Conservation (phyloP, 129 eudicot genomes). For the Chrysanthemum seticuspe region DNA sequence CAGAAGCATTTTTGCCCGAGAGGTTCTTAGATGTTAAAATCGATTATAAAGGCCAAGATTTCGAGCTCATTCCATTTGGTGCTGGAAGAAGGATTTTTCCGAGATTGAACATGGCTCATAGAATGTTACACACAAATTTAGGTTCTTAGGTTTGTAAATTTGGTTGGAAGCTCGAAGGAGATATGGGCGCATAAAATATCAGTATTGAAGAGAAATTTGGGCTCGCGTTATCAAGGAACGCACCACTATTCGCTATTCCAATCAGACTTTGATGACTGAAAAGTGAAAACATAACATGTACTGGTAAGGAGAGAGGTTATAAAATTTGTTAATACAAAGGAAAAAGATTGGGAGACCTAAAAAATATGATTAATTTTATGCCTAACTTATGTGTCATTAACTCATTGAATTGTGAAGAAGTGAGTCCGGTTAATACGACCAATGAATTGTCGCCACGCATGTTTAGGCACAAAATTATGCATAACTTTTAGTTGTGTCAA, state of each 20-base stretch:
- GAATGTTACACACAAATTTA: conserved; percentile 16
- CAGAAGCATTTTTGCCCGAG: not conserved
- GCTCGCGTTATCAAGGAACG: conserved; percentile 24
- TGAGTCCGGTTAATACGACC: no score
- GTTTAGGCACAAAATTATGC: no score
- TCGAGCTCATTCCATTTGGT: conserved; percentile 27
- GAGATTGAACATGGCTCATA: conserved; percentile 6
- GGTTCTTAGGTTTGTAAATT: conserved; percentile 13
- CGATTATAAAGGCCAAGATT: conserved; percentile 15
- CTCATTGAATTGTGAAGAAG: no score
- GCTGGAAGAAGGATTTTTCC: conserved; percentile 27
- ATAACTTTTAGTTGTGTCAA: no score
- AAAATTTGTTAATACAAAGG: no score
- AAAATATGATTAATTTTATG: no score
- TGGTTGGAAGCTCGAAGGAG: conserved; percentile 21
- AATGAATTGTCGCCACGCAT: no score
- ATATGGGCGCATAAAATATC: not conserved
- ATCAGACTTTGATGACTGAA: not conserved
- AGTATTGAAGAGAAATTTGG: conserved; percentile 37
- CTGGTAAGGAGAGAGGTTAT: no score
- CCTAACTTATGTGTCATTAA: no score
- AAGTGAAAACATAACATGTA: not conserved
- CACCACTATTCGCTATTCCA: conserved; percentile 35
- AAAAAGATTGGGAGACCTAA: no score
- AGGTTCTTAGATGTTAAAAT: not conserved